phyloP scores from a whole-genome alignment of 148 eudicot genomes.

The Agrostemma githago region DNA sequence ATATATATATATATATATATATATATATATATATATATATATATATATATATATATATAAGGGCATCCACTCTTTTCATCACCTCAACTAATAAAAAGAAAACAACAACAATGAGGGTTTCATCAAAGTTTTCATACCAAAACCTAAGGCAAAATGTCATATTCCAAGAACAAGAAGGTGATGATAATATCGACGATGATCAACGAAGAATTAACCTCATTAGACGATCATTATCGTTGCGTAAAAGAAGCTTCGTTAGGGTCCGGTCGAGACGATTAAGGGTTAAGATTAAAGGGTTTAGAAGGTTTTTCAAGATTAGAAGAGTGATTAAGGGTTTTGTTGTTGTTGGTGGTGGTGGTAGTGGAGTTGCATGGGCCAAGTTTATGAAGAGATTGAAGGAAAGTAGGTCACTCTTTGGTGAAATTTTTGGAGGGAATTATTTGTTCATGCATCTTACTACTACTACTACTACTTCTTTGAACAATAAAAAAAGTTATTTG shows the following conservation, averaged over 20 bases:
- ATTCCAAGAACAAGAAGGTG: constrained; percentile 32
- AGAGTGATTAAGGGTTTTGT: constrained; percentile 20
- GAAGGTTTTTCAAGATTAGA: constrained; percentile 38
- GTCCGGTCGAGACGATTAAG: constrained; percentile 29
- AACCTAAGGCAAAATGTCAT: constrained; percentile 44
- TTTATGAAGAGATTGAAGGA: constrained; percentile 60
- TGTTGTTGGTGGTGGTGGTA: not conserved
- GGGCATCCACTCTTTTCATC: too few species aligned
- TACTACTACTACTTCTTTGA: constrained; percentile 40
- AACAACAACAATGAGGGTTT: constrained; percentile 10
- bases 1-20: too few species aligned
- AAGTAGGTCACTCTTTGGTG: constrained; percentile 69
- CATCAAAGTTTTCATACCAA: constrained; percentile 46
- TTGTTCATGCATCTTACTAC: constrained; percentile 60
- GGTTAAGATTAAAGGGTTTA: constrained; percentile 46
- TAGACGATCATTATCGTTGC: constrained; percentile 16
- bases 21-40: too few species aligned
- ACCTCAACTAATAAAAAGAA: too few species aligned
- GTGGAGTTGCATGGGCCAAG: constrained; percentile 41
- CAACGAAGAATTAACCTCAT: not conserved
- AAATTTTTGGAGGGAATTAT: constrained; percentile 77
- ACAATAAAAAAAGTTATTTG: constrained; percentile 19
- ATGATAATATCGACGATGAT: not conserved
- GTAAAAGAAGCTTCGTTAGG: constrained; percentile 1
- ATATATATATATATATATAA: too few species aligned